Base-by-base conservation (phyloP, 352 stramenopile species). In the Globisporangium solare region DNA sequence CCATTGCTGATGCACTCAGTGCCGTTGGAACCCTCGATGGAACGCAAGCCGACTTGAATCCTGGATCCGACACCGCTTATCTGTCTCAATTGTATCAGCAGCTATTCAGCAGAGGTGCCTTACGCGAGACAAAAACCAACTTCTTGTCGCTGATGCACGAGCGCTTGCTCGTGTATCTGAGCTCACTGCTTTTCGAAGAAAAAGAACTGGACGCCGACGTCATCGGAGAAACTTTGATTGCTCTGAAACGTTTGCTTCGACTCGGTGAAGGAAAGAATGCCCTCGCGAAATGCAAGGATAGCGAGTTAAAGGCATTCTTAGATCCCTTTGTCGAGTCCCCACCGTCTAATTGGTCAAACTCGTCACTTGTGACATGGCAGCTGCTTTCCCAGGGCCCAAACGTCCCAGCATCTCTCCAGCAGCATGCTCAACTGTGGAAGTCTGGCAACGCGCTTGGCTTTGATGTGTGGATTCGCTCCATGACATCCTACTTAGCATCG, bases 171-270 rank as follows among this genome's bases (percentile, higher is more conserved):
- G 56, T 67, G 13, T 83, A 73, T 50, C 46, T 93, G 42, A 80
- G 74, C 35, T 86, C 80, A n/a, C 18, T 91, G 20, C 43, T 93
- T 41, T 90, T 91, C 37, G 81, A 90, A 49, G 64, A 61, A 37
- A 55, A 50, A 48, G 60, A 48, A 35, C 52, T 68, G 42, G 46
- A 62, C 8, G 55, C 78, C 1, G 58, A 69, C 21, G 61, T 85
- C 2, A 58, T 92, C 3, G 58, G 78, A 27, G 60, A 83, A 56
- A 54, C 69, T 1, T 39, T 88, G 8, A 69, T 63, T 7, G 71
- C 80, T 24, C 43, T 91, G 42, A 88, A 82, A 50, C 63, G 40
- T 17, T 53, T 93, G 11, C 57, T 91, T 18, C 61, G 50, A 22
- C 39, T 83, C 3, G 64, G 79, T 0, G 70, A 77, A 31, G 75